Evolutionary conservation across 345 rosid genomes (phyloP).

Genomic region (Aethionema arabicum): DNA sequence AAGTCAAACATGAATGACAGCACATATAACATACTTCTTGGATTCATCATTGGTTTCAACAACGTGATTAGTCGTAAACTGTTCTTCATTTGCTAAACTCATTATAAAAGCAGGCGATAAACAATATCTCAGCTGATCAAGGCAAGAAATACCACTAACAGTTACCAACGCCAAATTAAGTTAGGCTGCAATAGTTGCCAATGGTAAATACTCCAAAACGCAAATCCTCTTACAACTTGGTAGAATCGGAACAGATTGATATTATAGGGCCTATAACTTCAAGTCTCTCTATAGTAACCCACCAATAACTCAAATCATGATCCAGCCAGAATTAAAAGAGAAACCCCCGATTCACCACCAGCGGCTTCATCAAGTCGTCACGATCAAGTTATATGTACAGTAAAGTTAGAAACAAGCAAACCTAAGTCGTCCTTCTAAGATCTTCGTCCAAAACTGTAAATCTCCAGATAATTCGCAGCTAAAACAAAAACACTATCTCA

Average conservation of each 20-base stretch:
- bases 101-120: constrained; percentile 39
- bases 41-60: constrained; percentile 39
- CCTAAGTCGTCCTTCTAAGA: constrained; percentile 1
- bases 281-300: constrained; percentile 16
- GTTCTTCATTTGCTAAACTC: constrained; percentile 62
- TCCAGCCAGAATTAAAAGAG: constrained; percentile 14
- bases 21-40: constrained; percentile 41
- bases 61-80: constrained; percentile 41
- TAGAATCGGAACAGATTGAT: constrained; percentile 7
- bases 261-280: constrained; percentile 8
- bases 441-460: constrained; percentile 8
- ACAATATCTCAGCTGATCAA: constrained; percentile 14
- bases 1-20: not conserved
- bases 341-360: constrained; percentile 23
- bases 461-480: constrained; percentile 17
- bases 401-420: constrained; percentile 15
- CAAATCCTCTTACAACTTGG: constrained; percentile 14
- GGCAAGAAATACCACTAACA: constrained; percentile 13
- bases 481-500: constrained; percentile 30
- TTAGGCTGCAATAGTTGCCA: constrained; percentile 25
- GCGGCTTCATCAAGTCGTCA: constrained; percentile 23
- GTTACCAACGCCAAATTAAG: constrained; percentile 21
- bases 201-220: constrained; percentile 11
- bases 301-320: constrained; percentile 18
- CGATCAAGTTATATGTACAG: constrained; percentile 34